A percentile compares a stretch with the other conserved stretches of the same genome.
Evolutionary conservation across 371 early-diverging fungal genomes (phyloP).

Genomic region (Lichtheimia corymbifera): DNA sequence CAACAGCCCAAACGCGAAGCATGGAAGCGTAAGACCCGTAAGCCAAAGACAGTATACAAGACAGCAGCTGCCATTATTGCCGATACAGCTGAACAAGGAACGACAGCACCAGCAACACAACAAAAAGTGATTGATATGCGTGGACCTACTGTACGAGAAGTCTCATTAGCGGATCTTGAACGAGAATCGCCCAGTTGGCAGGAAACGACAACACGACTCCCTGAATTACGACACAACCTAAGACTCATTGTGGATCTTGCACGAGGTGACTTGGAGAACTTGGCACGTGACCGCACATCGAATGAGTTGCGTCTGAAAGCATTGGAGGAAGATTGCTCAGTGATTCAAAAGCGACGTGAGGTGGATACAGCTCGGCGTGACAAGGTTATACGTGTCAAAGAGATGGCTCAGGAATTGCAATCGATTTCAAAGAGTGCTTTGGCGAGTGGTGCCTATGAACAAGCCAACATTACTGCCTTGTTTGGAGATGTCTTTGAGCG

Average conservation of each 20-base stretch:
- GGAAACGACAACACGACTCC: constrained; percentile 58
- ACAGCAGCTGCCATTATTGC: constrained; percentile 71
- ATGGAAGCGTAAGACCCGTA: constrained; percentile 48
- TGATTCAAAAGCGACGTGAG: constrained; percentile 40
- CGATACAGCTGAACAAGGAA: constrained; percentile 23
- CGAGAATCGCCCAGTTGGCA: constrained; percentile 46
- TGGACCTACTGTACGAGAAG: constrained; percentile 66
- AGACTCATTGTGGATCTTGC: constrained; percentile 72
- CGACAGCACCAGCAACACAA: constrained; percentile 27
- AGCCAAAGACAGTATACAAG: constrained; percentile 64
- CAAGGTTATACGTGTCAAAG: constrained; percentile 43
- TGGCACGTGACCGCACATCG: constrained; percentile 58
- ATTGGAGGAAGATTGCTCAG: constrained; percentile 36
- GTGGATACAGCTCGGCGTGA: constrained; percentile 24
- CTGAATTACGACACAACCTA: constrained; percentile 81
- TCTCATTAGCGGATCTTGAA: constrained; percentile 48
- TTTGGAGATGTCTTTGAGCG: constrained; percentile 59
- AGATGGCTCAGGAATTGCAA: constrained; percentile 52
- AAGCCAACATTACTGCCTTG: constrained; percentile 45
- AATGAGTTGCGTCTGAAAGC: constrained; percentile 43
- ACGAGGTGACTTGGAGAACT: constrained; percentile 66
- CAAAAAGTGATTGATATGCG: constrained; percentile 86
- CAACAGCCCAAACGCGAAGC: constrained; percentile 35
- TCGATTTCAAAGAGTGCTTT: constrained; percentile 43
- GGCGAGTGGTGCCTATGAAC: constrained; percentile 41